These are phyloP conservation scores for Heliamphora exappendiculata DNA, from an alignment of 148 eudicot species.

Conservation along the genomic window DNA sequence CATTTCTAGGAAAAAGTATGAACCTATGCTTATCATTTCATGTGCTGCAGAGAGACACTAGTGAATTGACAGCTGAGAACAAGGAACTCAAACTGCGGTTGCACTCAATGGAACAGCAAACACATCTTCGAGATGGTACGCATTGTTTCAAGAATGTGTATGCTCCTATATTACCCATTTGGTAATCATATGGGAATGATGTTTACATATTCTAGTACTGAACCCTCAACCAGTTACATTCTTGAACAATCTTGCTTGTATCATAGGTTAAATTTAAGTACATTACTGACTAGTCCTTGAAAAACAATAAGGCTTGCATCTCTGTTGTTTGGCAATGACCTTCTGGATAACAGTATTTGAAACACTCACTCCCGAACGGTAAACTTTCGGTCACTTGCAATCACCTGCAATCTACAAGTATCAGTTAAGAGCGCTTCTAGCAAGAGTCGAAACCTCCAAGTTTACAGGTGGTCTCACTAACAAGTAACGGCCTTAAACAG, in stretches of 20 bases:
- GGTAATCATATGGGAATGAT: too few relatives aligned
- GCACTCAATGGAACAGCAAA: constrained; percentile 26
- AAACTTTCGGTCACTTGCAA: too few relatives aligned
- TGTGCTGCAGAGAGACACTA: constrained; percentile 26
- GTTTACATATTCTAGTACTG: too few relatives aligned
- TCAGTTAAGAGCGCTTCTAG: too few relatives aligned
- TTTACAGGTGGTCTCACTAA: too few relatives aligned
- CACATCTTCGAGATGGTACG: constrained; percentile 29
- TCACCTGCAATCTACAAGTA: too few relatives aligned
- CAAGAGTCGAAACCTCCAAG: too few relatives aligned
- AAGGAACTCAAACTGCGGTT: constrained; percentile 24
- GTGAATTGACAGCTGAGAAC: constrained; percentile 21
- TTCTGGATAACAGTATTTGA: too few relatives aligned
- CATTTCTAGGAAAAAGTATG: background rate
- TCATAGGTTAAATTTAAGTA: background rate
- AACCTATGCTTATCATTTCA: constrained; percentile 1
- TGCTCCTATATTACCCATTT: background rate
- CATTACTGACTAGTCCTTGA: background rate
- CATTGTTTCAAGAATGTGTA: constrained; percentile 5
- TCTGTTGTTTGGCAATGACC: too few relatives aligned
- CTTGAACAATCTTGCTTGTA: too few relatives aligned
- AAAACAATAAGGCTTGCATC: background rate
- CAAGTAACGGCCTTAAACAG: too few relatives aligned
- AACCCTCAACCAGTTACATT: too few relatives aligned
- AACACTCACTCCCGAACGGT: background rate